These are phyloP conservation scores for Colletotrichum phormii DNA, from an alignment of 2,329 filamentous ascomycete species.

Conservation along the genomic window DNA sequence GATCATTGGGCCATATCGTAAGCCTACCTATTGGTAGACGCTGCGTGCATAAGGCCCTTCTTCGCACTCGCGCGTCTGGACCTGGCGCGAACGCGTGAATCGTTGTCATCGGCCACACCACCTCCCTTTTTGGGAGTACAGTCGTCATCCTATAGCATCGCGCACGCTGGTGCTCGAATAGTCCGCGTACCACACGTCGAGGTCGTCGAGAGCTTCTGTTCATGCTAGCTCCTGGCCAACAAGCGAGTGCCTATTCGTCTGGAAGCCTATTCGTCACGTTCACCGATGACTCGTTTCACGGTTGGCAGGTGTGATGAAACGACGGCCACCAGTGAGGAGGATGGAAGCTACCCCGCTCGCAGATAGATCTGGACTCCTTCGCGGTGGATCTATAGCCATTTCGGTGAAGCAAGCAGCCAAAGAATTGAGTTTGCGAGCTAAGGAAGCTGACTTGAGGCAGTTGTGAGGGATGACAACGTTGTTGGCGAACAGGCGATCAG, in stretches of 20 bases:
- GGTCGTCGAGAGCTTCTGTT: background rate
- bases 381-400: conserved; percentile 1
- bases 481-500: background rate
- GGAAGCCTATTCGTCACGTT: conserved; percentile 9
- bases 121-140: background rate
- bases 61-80: conserved; percentile 20
- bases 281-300: conserved; percentile 17
- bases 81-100: background rate
- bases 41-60: background rate
- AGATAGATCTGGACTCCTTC: background rate
- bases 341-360: conserved; percentile 18
- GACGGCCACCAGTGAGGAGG: background rate
- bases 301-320: background rate
- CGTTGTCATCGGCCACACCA: conserved; percentile 8
- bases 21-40: conserved; percentile 4
- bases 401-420: background rate
- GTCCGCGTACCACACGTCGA: conserved; percentile 11
- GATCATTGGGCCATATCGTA: conserved; percentile 5
- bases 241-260: background rate
- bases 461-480: background rate
- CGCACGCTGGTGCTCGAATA: background rate
- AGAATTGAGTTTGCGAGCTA: background rate
- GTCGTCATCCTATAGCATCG: background rate
- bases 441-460: background rate
- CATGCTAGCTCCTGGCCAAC: conserved; percentile 2